Evolutionary conservation across 768 basidiomycete species (phyloP), one percentile per base, ranked within the genome.

Genomic region (Tephrocybe sp.): DNA sequence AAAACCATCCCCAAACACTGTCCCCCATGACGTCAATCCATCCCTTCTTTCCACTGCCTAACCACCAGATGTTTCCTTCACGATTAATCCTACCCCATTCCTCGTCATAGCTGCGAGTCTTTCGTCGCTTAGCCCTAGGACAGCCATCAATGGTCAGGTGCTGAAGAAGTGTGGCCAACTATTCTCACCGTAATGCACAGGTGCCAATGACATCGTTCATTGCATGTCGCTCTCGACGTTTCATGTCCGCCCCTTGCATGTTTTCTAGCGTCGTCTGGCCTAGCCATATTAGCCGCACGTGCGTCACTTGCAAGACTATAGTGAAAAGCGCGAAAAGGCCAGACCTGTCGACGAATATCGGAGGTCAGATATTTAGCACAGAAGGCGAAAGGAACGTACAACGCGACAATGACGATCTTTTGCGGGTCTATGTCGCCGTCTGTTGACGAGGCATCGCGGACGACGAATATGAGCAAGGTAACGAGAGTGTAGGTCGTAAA

Each of bases 31-130:
- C 85, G 43, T 82, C 79, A 58, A 79, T 77, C 93, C 93, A 97
- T 57, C 85, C 86, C 37, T 68, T 72, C 43, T 73, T 65, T 39
- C 58, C 53, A 56, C 75, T 80, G 23, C 89, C 94, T 30, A 82
- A 68, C 84, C 87, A 91, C 94, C 94, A 98, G 6, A 95, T 67
- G 63, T 93, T 85, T 0, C 88, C 93, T 62, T 95, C 94, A 25
- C 74, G 80, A 6, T 76, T 73, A 0, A 89, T 72, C 24, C 74
- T 68, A 0, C 94, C 94, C 89, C 90, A 98, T 60, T 95, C 93
- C 21, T 70, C 68, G 56, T 92, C 83, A 86, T 90, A 95, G 38
- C 73, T 66, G 30, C 62, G 66, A 37, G 61, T 64, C 15, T 73
- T 78, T 28, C 62, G 66, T 28, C 69, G 70, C 55, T 79, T 86